Evolutionary conservation across 148 eudicot genomes (phyloP).

Genomic region (Cornus suecica): DNA sequence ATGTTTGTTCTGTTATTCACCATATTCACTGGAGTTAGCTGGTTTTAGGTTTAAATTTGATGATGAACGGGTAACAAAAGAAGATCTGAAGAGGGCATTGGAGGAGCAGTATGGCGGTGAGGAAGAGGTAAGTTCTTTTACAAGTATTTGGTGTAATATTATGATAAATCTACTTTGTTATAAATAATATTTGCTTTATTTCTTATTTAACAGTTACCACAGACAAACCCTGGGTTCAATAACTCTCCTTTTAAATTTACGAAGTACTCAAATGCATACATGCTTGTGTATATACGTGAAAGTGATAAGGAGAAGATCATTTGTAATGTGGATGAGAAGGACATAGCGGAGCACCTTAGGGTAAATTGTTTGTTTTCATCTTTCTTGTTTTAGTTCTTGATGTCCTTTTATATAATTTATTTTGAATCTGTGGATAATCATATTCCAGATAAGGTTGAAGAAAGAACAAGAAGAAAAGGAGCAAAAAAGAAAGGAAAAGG

Average conservation of each 20-base stretch:
- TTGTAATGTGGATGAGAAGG: constrained; percentile 84
- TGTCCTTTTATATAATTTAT: background rate
- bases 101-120: constrained; percentile 97
- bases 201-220: constrained; percentile 52
- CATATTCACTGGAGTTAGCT: constrained; percentile 1
- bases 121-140: constrained; percentile 60
- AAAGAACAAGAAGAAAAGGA: constrained; percentile 86
- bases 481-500: constrained; percentile 70
- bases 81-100: constrained; percentile 70
- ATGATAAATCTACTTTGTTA: background rate
- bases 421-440: background rate
- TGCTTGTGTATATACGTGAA: constrained; percentile 89
- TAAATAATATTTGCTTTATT: constrained; percentile 4
- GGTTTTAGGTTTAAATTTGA: constrained; percentile 80
- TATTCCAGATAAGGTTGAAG: constrained; percentile 62
- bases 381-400: background rate
- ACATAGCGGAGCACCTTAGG: constrained; percentile 87
- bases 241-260: constrained; percentile 81
- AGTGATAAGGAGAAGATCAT: constrained; percentile 86
- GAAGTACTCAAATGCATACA: constrained; percentile 87
- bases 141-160: background rate
- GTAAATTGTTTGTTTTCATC: constrained; percentile 30
- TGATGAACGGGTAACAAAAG: constrained; percentile 91
- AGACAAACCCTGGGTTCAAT: constrained; percentile 74
- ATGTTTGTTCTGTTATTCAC: background rate